Evolutionary conservation across 441 rosid species (phyloP).

Genomic region (Biscutella auriculata): DNA sequence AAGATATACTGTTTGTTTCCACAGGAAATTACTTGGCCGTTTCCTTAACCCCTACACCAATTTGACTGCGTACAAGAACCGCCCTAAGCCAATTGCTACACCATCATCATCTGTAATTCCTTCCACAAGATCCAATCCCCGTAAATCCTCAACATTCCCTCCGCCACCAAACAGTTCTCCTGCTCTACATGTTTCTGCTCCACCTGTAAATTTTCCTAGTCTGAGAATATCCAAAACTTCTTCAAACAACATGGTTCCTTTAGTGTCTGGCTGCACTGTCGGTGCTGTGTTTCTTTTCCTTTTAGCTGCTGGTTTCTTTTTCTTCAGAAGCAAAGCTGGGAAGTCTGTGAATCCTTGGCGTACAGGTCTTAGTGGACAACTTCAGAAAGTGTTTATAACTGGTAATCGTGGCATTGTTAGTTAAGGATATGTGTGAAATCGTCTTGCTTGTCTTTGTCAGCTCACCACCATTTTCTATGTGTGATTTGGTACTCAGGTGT

Average conservation of each 20-base stretch:
- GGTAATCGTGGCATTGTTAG: conserved; percentile 29
- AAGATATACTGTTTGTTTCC: not conserved
- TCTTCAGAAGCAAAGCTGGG: conserved; percentile 31
- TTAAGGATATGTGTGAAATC: not conserved
- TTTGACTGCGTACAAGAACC: not conserved
- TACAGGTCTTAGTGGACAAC: conserved; percentile 85
- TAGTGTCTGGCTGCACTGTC: conserved; percentile 27
- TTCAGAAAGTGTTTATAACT: conserved; percentile 81
- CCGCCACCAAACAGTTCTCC: not conserved
- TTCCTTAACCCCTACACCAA: not conserved
- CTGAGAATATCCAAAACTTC: not conserved
- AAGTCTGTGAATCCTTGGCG: conserved; percentile 74
- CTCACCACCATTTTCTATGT: not conserved
- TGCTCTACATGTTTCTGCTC: conserved; percentile 7
- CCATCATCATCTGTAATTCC: conserved; percentile 1
- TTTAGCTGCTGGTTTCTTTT: conserved; percentile 25
- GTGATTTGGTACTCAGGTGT: conserved; percentile 38
- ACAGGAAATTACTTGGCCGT: conserved; percentile 17
- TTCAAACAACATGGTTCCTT: not conserved
- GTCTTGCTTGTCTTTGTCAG: not conserved
- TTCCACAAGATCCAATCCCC: not conserved
- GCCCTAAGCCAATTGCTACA: not conserved
- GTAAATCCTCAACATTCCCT: not conserved
- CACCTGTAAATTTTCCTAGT: conserved; percentile 10
- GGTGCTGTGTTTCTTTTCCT: conserved; percentile 39